A percentile compares a stretch with the other conserved stretches of the same genome.
These are phyloP conservation scores for Coleophoma crateriformis DNA, from an alignment of 2,329 filamentous ascomycete species.

Conservation along the genomic window DNA sequence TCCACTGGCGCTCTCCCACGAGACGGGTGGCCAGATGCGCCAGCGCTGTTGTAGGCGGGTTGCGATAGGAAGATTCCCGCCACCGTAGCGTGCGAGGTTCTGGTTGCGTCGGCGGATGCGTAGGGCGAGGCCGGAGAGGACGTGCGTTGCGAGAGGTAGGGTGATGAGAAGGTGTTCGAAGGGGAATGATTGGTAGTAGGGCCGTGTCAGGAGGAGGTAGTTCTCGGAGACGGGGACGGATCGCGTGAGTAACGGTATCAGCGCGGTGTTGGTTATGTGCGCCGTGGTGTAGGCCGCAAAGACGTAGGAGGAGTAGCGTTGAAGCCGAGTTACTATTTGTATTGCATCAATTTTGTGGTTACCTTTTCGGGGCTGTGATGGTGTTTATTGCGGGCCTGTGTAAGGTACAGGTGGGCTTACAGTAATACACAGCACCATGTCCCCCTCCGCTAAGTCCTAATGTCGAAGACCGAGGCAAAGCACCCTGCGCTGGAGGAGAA, in stretches of 20 bases:
- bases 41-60: constrained; percentile 32
- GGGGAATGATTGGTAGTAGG: constrained; percentile 82
- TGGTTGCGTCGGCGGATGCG: constrained; percentile 70
- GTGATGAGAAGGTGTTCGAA: constrained; percentile 76
- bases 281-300: constrained; percentile 71
- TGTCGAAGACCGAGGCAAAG: constrained; percentile 24
- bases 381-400: too few species aligned
- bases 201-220: constrained; percentile 84
- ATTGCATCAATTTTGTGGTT: not conserved
- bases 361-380: not conserved
- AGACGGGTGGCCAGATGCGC: constrained; percentile 55
- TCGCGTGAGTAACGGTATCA: constrained; percentile 70
- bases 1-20: constrained; percentile 65
- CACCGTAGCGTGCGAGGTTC: constrained; percentile 70
- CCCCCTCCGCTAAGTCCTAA: constrained; percentile 55
- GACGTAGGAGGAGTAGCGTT: constrained; percentile 85
- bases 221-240: constrained; percentile 72
- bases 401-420: constrained; percentile 39
- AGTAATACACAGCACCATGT: constrained; percentile 70
- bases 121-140: constrained; percentile 70
- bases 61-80: constrained; percentile 45
- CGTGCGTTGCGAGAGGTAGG: constrained; percentile 68
- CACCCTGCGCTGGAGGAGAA: constrained; percentile 24
- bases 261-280: constrained; percentile 75
- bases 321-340: constrained; percentile 63